Percentiles rank a stretch among this genome's conserved stretches.
phyloP scores from a whole-genome alignment of 2,329 filamentous ascomycete species.

The Epichloe gansuensis region DNA sequence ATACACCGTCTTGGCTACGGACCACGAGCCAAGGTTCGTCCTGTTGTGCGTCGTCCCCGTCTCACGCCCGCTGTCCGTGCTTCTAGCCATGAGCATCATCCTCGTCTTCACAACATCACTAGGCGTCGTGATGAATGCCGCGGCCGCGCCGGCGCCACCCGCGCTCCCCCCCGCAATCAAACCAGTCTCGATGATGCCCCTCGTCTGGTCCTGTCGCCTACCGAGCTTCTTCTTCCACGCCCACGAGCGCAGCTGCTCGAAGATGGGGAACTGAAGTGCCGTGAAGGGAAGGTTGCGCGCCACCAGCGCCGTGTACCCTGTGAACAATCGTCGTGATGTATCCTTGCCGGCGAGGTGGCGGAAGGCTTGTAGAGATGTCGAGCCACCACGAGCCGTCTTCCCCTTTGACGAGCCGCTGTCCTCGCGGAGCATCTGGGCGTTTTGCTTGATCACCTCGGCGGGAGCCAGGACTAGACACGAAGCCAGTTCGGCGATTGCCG shows the following conservation, averaged over 20 bases:
- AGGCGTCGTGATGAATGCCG: slow-evolving; percentile 74
- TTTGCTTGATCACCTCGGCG: slow-evolving; percentile 85
- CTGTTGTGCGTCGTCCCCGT: slow-evolving; percentile 10
- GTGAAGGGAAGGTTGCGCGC: slow-evolving; percentile 80
- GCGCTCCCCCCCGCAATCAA: slow-evolving; percentile 61
- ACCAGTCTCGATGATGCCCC: slow-evolving; percentile 49
- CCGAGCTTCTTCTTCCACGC: slow-evolving; percentile 29
- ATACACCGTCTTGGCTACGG: slow-evolving; percentile 53
- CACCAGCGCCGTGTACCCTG: slow-evolving; percentile 69
- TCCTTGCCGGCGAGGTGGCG: slow-evolving; percentile 38
- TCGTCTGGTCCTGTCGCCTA: slow-evolving; percentile 14
- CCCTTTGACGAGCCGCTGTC: slow-evolving; percentile 9
- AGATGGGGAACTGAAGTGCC: slow-evolving; percentile 77
- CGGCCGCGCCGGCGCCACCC: slow-evolving; percentile 57
- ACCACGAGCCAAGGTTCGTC: slow-evolving; percentile 28
- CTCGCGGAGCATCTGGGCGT: slow-evolving; percentile 65
- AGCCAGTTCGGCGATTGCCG: slow-evolving; percentile 65
- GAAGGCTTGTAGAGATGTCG: slow-evolving; percentile 36
- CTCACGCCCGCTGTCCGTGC: slow-evolving; percentile 10
- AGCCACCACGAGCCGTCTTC: slow-evolving; percentile 8
- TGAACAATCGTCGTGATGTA: slow-evolving; percentile 44
- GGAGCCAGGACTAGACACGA: slow-evolving; percentile 80
- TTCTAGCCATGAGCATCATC: slow-evolving; percentile 62
- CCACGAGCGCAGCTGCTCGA: slow-evolving; percentile 52
- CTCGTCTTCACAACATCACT: slow-evolving; percentile 83